phyloP scores from a whole-genome alignment of 1,284 basidiomycete genomes.

The Puccinia brachypodii region DNA sequence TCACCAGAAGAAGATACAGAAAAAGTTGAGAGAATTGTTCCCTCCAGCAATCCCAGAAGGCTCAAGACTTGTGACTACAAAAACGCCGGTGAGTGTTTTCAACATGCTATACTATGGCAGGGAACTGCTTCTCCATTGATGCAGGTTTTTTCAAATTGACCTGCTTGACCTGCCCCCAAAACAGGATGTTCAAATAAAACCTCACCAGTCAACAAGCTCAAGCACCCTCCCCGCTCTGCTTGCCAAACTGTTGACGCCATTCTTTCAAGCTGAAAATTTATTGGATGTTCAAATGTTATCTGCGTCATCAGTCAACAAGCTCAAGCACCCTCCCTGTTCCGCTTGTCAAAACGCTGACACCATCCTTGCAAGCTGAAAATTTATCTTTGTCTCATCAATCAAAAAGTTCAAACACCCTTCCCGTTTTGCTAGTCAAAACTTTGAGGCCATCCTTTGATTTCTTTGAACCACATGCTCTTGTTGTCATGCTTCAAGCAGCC shows the following conservation, averaged over 20 bases:
- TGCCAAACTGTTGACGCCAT: background rate
- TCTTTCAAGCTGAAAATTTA: no score
- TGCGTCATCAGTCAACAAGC: background rate
- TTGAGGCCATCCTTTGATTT: background rate
- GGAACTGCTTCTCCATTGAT: no score
- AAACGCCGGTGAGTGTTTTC: background rate
- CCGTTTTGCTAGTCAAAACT: background rate
- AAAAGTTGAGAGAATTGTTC: background rate
- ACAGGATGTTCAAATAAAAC: no score
- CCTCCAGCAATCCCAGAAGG: background rate
- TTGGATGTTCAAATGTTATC: no score
- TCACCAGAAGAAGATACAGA: background rate
- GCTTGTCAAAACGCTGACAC: no score
- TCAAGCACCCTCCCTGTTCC: background rate
- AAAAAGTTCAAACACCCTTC: background rate
- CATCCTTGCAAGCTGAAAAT: no score
- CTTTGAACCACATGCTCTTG: background rate
- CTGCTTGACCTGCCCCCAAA: no score
- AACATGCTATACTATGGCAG: background rate
- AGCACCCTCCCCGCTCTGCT: background rate
- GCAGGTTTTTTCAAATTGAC: no score
- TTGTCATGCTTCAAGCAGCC: slow-evolving; percentile 19
- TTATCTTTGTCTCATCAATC: background rate
- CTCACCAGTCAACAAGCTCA: background rate
- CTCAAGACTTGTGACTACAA: no score